Percentiles rank a stretch among this genome's conserved stretches.
Evolutionary conservation across 2,329 filamentous ascomycete genomes (phyloP).

Genomic region (Epichloe gansuensis): DNA sequence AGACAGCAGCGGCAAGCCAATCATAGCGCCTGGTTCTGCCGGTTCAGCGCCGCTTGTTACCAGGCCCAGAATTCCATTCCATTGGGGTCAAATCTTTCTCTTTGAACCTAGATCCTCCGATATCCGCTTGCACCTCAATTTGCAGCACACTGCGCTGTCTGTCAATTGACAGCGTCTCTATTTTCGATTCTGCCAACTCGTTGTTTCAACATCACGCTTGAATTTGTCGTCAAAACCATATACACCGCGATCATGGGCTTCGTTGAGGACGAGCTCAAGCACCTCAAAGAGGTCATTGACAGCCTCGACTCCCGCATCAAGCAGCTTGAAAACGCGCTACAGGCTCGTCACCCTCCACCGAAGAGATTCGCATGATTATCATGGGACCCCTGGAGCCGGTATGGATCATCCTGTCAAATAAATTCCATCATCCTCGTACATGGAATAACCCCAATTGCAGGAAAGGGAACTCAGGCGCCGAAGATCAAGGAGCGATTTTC

Average conservation of each 20-base stretch:
- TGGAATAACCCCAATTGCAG: constrained; percentile 32
- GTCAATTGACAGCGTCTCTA: background rate
- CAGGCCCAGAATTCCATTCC: background rate
- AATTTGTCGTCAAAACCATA: background rate
- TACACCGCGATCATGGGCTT: constrained; percentile 61
- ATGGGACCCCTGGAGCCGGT: constrained; percentile 98
- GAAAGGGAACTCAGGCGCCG: constrained; percentile 97
- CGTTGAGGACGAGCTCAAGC: constrained; percentile 73
- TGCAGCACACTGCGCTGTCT: background rate
- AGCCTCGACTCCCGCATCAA: constrained; percentile 78
- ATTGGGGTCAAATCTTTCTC: background rate
- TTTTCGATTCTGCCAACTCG: background rate
- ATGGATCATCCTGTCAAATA: constrained; percentile 22
- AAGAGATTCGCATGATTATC: constrained; percentile 86
- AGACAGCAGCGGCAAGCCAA: background rate
- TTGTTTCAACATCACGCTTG: constrained; percentile 6
- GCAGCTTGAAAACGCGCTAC: constrained; percentile 67
- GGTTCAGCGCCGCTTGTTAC: background rate
- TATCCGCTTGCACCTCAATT: background rate
- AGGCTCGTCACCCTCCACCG: constrained; percentile 37
- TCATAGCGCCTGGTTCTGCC: constrained; percentile 1
- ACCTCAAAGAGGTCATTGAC: constrained; percentile 72
- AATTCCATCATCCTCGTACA: background rate
- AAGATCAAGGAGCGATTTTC: constrained; percentile 97
- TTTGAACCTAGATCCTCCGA: background rate